These are phyloP conservation scores for Colletotrichum tropicale DNA, from an alignment of 2,329 filamentous ascomycete species.

Conservation along the genomic window DNA sequence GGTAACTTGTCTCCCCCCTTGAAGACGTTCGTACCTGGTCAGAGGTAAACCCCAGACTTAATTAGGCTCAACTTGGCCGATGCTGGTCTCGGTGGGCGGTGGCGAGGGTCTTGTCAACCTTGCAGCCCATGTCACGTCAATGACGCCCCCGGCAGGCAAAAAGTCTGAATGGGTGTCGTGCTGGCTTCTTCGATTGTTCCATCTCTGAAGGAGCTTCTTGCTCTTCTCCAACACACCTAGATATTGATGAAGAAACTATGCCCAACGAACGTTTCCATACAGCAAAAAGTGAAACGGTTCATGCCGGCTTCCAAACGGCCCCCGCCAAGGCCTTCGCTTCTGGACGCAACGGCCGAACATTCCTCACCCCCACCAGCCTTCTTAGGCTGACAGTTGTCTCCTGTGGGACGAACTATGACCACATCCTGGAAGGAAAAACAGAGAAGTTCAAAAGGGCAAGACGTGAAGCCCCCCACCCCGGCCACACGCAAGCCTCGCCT, in stretches of 20 bases:
- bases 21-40: background rate
- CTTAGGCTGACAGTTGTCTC: constrained; percentile 36
- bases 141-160: background rate
- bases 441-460: background rate
- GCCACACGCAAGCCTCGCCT: constrained; percentile 28
- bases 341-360: background rate
- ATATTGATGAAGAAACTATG: background rate
- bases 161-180: background rate
- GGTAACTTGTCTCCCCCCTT: background rate
- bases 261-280: background rate
- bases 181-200: background rate
- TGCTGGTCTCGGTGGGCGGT: background rate
- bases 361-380: background rate
- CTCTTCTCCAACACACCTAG: background rate
- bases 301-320: background rate
- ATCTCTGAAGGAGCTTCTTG: background rate
- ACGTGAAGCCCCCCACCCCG: constrained; percentile 36
- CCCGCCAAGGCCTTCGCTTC: background rate
- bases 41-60: background rate
- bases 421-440: background rate
- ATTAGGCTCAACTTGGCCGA: background rate
- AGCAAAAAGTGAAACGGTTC: background rate
- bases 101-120: background rate
- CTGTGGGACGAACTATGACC: constrained; percentile 39
- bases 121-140: background rate